Base-by-base conservation (phyloP, 2,329 filamentous ascomycete genomes). In the Ophiostoma populinum region DNA sequence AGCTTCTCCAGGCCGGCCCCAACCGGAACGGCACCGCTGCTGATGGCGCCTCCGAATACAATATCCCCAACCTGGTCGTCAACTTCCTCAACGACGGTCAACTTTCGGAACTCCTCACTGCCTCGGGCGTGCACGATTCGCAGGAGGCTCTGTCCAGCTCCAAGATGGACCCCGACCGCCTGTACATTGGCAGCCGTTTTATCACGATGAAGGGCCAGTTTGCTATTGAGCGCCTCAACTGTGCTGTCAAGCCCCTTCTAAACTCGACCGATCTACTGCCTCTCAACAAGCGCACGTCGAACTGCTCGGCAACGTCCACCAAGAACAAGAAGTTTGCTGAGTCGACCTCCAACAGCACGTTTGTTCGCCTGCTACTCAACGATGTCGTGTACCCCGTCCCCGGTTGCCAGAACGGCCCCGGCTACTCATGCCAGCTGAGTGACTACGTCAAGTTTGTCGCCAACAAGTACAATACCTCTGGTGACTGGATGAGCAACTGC, bases 71-170 rank as follows among this genome's bases (percentile, higher is more conserved):
- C 26, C 55, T 80, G 15, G 58, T 77, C 9, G 63, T 71, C 33
- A 61, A 61, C 1, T 80, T 80, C 48, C 55, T 72, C 24, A 76
- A 79, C 40, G 74, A 79, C 44, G 72, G 73, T 4, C 74, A 79
- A 45, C 59, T 78, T 26, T 70, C 64, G 32, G 65, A 79, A 50
- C 55, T 78, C 6, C 62, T 67, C 1, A 63, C 68, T 2, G 62
- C 64, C 6, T 62, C 65, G 12, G 75, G 74, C 1, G 61, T 77
- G 1, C 77, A 74, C 43, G 72, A 77, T 40, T 53, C 58, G 7
- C 61, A 76, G 44, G 45, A 51, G 3, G 48, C 56, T 2, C 57
- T 78, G 1, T 57, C 65, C 0, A 53, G 56, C 2, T 60, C 58
- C 3, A 49, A 52, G 20, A 63, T 65, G 20, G 56, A 65, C 10